A percentile compares a stretch with the other conserved stretches of the same genome.
Evolutionary conservation across 2,329 filamentous ascomycete species (phyloP).

Genomic region (Venturia nashicola): DNA sequence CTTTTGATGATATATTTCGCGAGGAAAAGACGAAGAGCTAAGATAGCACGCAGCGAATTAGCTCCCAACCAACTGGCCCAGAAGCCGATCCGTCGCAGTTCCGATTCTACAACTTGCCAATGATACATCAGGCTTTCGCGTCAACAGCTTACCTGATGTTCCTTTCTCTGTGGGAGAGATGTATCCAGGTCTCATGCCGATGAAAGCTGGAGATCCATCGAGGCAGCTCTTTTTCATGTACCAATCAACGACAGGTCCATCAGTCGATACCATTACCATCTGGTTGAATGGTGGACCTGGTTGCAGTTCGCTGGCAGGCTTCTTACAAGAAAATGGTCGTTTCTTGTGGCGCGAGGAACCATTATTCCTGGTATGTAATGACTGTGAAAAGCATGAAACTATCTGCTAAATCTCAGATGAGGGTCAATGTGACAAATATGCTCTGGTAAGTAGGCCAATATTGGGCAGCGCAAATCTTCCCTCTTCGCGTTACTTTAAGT

Average conservation of each 20-base stretch:
- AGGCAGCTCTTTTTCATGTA: conserved; percentile 13
- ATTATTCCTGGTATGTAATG: conserved; percentile 6
- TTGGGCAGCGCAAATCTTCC: not conserved
- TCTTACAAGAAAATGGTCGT: conserved; percentile 11
- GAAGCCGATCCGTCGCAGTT: conserved; percentile 1
- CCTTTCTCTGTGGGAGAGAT: conserved; percentile 10
- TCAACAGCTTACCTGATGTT: conserved; percentile 8
- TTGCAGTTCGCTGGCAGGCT: conserved; percentile 10
- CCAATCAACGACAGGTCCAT: conserved; percentile 13
- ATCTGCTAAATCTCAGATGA: not conserved
- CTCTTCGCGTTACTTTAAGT: not conserved
- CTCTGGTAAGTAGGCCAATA: conserved; percentile 8
- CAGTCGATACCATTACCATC: conserved; percentile 14
- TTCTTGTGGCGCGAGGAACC: conserved; percentile 8
- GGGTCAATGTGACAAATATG: conserved; percentile 13
- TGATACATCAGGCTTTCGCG: not conserved
- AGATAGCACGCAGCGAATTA: not conserved
- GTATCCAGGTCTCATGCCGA: conserved; percentile 11
- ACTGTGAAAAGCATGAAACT: not conserved
- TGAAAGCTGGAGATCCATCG: conserved; percentile 2
- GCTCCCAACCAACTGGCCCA: not conserved
- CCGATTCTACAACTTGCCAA: conserved; percentile 1
- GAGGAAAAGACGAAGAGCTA: not conserved
- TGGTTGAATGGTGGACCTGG: conserved; percentile 16
- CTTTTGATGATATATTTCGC: not conserved